Evolutionary conservation across 2,329 filamentous ascomycete genomes (phyloP), one percentile per base, ranked within the genome.

Genomic region (Massarina eburnea): DNA sequence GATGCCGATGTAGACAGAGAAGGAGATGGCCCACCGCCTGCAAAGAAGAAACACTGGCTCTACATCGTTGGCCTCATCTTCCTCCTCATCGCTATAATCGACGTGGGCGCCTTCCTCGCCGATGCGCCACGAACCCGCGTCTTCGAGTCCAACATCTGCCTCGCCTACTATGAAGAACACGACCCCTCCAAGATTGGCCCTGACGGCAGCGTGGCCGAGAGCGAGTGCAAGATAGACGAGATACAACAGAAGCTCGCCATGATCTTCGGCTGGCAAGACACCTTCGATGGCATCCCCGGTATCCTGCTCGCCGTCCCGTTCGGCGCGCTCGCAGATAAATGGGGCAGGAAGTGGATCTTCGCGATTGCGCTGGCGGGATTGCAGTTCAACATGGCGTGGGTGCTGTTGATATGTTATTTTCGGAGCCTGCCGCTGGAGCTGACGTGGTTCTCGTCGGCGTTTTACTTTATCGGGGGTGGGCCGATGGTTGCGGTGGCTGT

Each of bases 191-290:
- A 72, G 47, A 74, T 79, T 51, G 64, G 59, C 1, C 46, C 55
- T 8, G 62, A 72, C 48, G 73, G 74, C 10, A 63, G 67, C 19
- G 71, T 80, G 14, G 62, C 70, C 1, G 77, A 80, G 64, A 62
- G 67, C n/a, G 53, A 74, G 51, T 80, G 77, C 58, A 80, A 80
- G 62, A 60, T 73, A n/a, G 69, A 73, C 24, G 67, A 66, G 33
- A 69, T 80, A 17, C 76, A 79, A 53, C 68, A 74, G 37, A 71
- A 75, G 56, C 52, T 79, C 53, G 76, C 76, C 1, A 73, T 73
- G 42, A 73, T 80, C 10, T 76, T 78, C 51, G 76, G 75, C 2
- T 76, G 37, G 39, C 70, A 73, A 57, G 74, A 76, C 49, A 75
- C 75, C 43, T 78, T 77, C 48, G 73, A 77, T 54, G 73, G 57